Evolutionary conservation across 345 rosid species (phyloP).

Genomic region (Arabis alpina): DNA sequence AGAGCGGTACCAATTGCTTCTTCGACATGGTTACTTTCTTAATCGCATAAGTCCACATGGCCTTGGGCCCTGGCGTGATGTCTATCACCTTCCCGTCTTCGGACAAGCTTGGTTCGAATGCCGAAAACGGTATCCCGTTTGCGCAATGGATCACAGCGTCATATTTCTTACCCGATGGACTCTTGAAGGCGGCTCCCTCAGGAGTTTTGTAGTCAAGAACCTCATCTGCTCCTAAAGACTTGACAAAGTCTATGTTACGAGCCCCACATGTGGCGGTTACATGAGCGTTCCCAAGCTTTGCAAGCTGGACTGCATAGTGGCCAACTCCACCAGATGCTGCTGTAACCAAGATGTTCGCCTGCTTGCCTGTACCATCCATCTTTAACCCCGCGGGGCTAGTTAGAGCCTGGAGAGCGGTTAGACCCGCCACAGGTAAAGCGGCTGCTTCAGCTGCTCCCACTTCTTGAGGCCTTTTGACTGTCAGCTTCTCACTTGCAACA

Average conservation of each 20-base stretch:
- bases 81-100: constrained; percentile 68
- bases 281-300: constrained; percentile 71
- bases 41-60: constrained; percentile 52
- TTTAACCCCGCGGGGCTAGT: constrained; percentile 63
- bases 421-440: constrained; percentile 65
- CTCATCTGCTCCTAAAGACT: constrained; percentile 81
- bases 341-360: constrained; percentile 63
- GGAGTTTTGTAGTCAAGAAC: constrained; percentile 84
- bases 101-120: constrained; percentile 69
- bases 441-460: constrained; percentile 75
- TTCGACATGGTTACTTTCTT: constrained; percentile 65
- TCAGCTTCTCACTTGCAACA: constrained; percentile 60
- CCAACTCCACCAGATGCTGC: constrained; percentile 92
- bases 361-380: constrained; percentile 62
- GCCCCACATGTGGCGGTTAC: constrained; percentile 90
- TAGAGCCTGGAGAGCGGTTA: constrained; percentile 70
- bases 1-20: constrained; percentile 68
- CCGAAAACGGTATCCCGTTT: constrained; percentile 59
- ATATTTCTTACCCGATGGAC: constrained; percentile 74
- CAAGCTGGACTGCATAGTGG: constrained; percentile 77
- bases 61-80: constrained; percentile 52
- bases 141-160: constrained; percentile 80
- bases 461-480: constrained; percentile 62
- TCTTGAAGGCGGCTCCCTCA: constrained; percentile 68
- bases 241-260: constrained; percentile 67